Percentiles rank a stretch among this genome's conserved stretches.
Conservation (phyloP, 208 protist genomes). For the Acanthamoeba rhysodes region DNA sequence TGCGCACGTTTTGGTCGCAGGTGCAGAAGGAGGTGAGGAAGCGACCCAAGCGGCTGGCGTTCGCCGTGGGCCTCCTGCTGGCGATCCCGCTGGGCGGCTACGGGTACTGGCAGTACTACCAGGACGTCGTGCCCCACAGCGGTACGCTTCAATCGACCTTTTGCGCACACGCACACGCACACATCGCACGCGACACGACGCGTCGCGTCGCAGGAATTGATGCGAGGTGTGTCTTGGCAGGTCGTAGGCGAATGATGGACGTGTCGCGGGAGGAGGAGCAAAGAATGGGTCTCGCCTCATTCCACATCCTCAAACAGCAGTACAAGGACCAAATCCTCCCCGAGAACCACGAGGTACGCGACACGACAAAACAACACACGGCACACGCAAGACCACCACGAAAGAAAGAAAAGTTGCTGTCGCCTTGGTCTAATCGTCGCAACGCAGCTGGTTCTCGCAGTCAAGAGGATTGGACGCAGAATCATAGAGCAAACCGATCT, state of each 20-base stretch:
- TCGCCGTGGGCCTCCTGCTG: neutral
- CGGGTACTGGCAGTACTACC: slow-evolving; percentile 58
- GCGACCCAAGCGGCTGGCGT: neutral
- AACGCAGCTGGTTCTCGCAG: neutral
- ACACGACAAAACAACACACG: too few relatives aligned
- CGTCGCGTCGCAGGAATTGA: neutral
- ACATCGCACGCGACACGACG: too few relatives aligned
- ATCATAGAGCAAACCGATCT: slow-evolving; percentile 44
- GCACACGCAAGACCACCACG: too few relatives aligned
- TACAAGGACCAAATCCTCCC: slow-evolving; percentile 37
- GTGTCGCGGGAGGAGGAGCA: slow-evolving; percentile 52
- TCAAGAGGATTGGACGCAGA: slow-evolving; percentile 38
- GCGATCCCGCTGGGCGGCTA: neutral
- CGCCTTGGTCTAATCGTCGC: neutral
- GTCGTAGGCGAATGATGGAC: slow-evolving; percentile 52
- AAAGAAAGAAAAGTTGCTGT: neutral
- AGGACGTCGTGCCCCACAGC: slow-evolving; percentile 68
- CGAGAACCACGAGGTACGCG: slow-evolving; percentile 44
- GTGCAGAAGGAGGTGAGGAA: neutral
- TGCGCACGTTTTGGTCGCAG: slow-evolving; percentile 13
- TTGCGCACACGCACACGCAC: neutral
- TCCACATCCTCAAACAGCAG: slow-evolving; percentile 49
- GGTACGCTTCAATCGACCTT: neutral
- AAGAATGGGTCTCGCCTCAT: slow-evolving; percentile 45
- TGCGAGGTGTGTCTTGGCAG: neutral